phyloP scores from a whole-genome alignment of 1,284 basidiomycete genomes.

The Microbotryomycetes sp. region DNA sequence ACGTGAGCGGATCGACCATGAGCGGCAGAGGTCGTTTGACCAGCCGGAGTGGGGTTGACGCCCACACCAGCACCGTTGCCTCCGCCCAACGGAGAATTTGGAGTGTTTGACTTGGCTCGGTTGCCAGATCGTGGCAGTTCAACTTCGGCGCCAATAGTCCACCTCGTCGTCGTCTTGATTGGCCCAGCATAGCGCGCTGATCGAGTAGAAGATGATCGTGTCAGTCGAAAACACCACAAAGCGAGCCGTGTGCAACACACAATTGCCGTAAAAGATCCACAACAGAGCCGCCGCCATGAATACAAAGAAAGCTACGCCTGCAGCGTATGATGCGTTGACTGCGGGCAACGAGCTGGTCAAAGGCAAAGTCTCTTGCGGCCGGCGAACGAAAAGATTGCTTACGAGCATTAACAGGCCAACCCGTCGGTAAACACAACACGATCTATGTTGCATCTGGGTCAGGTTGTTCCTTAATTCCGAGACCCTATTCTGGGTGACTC shows the following conservation, averaged over 20 bases:
- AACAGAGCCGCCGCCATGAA: constrained; percentile 19
- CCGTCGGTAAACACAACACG: constrained; percentile 31
- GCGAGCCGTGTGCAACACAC: neutral
- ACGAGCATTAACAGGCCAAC: constrained; percentile 30
- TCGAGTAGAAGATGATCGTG: neutral
- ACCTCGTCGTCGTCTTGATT: constrained; percentile 33
- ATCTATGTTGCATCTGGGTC: neutral
- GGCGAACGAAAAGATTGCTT: neutral
- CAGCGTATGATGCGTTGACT: constrained; percentile 31
- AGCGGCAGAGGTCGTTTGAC: constrained; percentile 8
- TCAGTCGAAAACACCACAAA: neutral
- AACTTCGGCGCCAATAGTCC: constrained; percentile 31
- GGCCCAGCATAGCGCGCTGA: constrained; percentile 33
- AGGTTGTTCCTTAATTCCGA: neutral
- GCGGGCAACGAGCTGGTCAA: neutral
- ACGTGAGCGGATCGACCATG: constrained; percentile 24
- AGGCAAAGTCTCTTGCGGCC: too few species aligned
- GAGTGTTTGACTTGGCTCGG: neutral
- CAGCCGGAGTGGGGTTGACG: neutral
- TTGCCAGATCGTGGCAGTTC: constrained; percentile 17
- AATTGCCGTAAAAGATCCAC: constrained; percentile 35
- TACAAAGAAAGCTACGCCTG: constrained; percentile 24
- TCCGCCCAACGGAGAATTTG: neutral
- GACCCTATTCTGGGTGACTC: neutral
- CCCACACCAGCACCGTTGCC: too few species aligned